phyloP scores from a whole-genome alignment of 1,284 basidiomycete species.

The Erythrobasidium hasegawianum region DNA sequence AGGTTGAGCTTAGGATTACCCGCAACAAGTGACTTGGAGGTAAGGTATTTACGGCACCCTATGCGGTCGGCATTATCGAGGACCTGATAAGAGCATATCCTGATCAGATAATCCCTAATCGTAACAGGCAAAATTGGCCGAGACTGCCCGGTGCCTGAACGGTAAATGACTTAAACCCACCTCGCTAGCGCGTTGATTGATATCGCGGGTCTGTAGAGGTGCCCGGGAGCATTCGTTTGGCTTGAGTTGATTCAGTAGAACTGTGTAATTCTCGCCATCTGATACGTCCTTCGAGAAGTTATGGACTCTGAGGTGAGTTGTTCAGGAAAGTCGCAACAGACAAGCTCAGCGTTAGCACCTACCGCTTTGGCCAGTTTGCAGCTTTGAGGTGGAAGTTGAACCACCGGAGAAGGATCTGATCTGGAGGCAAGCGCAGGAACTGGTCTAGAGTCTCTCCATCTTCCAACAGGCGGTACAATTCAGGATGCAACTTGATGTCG shows the following conservation, averaged over 20 bases:
- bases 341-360: constrained; percentile 36
- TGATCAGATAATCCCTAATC: not conserved
- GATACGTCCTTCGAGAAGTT: constrained; percentile 95
- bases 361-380: constrained; percentile 84
- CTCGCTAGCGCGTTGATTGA: constrained; percentile 80
- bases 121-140: not conserved
- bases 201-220: constrained; percentile 79
- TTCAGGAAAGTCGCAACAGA: not conserved
- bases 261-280: constrained; percentile 95
- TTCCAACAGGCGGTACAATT: constrained; percentile 90
- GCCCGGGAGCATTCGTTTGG: constrained; percentile 88
- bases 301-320: constrained; percentile 63
- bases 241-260: constrained; percentile 91
- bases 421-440: constrained; percentile 85
- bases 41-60: constrained; percentile 92
- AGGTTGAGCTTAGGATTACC: constrained; percentile 98
- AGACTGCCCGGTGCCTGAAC: too few species aligned
- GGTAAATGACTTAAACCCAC: constrained; percentile 47
- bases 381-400: constrained; percentile 98
- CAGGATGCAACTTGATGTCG: constrained; percentile 96
- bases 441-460: constrained; percentile 97
- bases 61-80: constrained; percentile 90
- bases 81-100: constrained; percentile 53
- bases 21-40: constrained; percentile 80
- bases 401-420: constrained; percentile 94